Percentiles rank a stretch among this genome's conserved stretches.
Conservation (phyloP, 1,284 basidiomycete genomes). For the Cutaneotrichosporon spelunceum region DNA sequence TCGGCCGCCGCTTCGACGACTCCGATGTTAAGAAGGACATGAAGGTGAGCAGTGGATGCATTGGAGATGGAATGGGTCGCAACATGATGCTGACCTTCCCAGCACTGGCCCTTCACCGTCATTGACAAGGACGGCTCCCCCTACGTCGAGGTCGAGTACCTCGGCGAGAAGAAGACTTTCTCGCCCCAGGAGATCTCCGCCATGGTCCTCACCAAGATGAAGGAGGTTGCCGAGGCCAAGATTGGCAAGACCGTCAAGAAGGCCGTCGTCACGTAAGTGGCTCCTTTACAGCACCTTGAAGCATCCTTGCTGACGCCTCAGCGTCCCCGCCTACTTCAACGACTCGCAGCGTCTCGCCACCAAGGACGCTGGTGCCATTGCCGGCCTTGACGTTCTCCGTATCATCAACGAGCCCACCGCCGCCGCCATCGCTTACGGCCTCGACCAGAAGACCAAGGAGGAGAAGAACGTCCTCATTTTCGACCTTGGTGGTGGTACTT, state of each 20-base stretch:
- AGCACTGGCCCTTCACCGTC: slow-evolving; percentile 87
- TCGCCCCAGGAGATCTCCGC: slow-evolving; percentile 60
- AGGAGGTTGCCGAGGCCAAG: slow-evolving; percentile 98
- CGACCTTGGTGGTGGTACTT: slow-evolving; percentile 92
- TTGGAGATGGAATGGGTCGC: slow-evolving; percentile 35
- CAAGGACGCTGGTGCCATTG: slow-evolving; percentile 62
- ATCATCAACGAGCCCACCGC: slow-evolving; percentile 65
- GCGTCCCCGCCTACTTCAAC: slow-evolving; percentile 71
- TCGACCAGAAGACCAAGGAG: slow-evolving; percentile 70
- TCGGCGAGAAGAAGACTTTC: slow-evolving; percentile 79
- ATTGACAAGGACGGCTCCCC: slow-evolving; percentile 81
- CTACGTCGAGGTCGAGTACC: slow-evolving; percentile 81
- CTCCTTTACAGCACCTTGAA: slow-evolving; percentile 12
- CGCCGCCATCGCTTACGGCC: slow-evolving; percentile 59
- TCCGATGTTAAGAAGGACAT: slow-evolving; percentile 62
- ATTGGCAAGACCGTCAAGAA: slow-evolving; percentile 95
- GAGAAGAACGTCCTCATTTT: slow-evolving; percentile 99
- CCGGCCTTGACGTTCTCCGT: slow-evolving; percentile 64
- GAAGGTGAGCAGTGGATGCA: slow-evolving; percentile 59
- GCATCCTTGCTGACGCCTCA: slow-evolving; percentile 36
- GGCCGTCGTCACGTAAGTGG: slow-evolving; percentile 78
- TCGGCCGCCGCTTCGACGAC: slow-evolving; percentile 80
- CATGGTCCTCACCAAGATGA: slow-evolving; percentile 97
- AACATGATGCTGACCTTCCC: neutral
- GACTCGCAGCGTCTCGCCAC: slow-evolving; percentile 65